Percentiles rank a stretch among this genome's conserved stretches.
phyloP scores from a whole-genome alignment of 148 eudicot genomes.

The Amaranthus cruentus region DNA sequence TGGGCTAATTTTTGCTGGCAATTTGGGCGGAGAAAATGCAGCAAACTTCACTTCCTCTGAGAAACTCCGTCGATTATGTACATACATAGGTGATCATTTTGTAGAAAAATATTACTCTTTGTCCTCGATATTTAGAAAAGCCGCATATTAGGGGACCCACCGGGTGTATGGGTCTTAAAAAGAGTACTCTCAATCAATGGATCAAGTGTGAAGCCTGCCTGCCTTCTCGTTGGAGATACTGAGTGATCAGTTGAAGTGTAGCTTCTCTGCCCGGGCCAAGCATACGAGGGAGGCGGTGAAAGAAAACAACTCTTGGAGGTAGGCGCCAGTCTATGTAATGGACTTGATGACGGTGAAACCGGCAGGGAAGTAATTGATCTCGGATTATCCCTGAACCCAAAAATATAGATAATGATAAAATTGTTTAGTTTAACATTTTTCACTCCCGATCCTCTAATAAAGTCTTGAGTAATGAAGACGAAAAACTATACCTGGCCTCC shows the following conservation, averaged over 20 bases:
- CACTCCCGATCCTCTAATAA: background rate
- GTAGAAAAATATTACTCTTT: background rate
- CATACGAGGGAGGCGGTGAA: constrained; percentile 76
- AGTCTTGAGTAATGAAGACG: background rate
- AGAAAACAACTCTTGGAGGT: constrained; percentile 54
- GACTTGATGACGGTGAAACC: constrained; percentile 89
- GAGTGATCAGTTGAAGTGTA: constrained; percentile 37
- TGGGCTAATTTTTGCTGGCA: background rate
- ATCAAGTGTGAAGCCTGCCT: constrained; percentile 45
- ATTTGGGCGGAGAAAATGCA: constrained; percentile 15
- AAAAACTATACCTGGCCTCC: constrained; percentile 36
- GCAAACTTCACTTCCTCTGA: constrained; percentile 6
- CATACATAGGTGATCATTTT: constrained; percentile 12
- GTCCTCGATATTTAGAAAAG: constrained; percentile 15
- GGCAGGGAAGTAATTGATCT: constrained; percentile 86
- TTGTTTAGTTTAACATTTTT: too few species aligned
- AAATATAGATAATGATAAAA: background rate
- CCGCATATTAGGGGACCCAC: constrained; percentile 55
- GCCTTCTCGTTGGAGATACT: constrained; percentile 39
- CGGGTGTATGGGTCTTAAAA: constrained; percentile 47
- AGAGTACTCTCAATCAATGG: constrained; percentile 61
- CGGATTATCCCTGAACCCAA: constrained; percentile 54
- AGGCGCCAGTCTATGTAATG: constrained; percentile 53
- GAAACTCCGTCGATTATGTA: constrained; percentile 25
- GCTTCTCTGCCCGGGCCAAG: constrained; percentile 44